Conservation (phyloP, 169 alveolate genomes). For the Hammondia hammondi region DNA sequence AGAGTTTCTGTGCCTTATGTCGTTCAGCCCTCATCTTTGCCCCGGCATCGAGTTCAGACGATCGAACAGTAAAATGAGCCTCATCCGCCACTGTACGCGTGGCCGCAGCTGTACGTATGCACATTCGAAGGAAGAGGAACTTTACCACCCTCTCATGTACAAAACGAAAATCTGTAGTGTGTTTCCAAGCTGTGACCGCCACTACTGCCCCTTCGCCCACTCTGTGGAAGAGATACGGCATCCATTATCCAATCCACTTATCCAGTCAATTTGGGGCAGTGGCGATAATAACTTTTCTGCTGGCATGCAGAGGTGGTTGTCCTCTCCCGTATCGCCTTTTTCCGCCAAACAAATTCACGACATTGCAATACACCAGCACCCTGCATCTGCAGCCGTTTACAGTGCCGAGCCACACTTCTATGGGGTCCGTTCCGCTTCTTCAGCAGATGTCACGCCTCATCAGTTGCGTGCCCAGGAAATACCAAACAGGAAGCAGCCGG, state of each 20-base stretch:
- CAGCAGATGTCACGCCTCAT: conserved; percentile 49
- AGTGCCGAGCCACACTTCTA: not conserved
- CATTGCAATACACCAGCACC: not conserved
- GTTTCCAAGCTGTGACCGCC: conserved; percentile 74
- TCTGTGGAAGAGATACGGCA: conserved; percentile 68
- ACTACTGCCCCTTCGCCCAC: conserved; percentile 80
- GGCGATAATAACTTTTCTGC: conserved; percentile 16
- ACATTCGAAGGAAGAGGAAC: conserved; percentile 79
- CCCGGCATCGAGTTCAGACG: conserved; percentile 78
- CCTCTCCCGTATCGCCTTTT: not conserved
- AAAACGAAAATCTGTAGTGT: conserved; percentile 74
- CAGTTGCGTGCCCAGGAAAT: conserved; percentile 44
- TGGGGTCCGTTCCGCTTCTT: conserved; percentile 15
- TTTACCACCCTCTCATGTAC: conserved; percentile 79
- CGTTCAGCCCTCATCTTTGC: conserved; percentile 75
- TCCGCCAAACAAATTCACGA: conserved; percentile 44
- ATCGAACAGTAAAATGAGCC: conserved; percentile 76
- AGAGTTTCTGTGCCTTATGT: not conserved
- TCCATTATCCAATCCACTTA: conserved; percentile 47
- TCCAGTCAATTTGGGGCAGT: conserved; percentile 50
- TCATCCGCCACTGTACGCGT: conserved; percentile 76
- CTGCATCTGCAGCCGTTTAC: not conserved
- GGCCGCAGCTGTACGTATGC: conserved; percentile 79
- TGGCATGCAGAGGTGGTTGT: conserved; percentile 7
- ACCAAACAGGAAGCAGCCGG: conserved; percentile 44